Evolutionary conservation across 78 protist species (phyloP).

Genomic region (Mantamonas sphyraenae): DNA sequence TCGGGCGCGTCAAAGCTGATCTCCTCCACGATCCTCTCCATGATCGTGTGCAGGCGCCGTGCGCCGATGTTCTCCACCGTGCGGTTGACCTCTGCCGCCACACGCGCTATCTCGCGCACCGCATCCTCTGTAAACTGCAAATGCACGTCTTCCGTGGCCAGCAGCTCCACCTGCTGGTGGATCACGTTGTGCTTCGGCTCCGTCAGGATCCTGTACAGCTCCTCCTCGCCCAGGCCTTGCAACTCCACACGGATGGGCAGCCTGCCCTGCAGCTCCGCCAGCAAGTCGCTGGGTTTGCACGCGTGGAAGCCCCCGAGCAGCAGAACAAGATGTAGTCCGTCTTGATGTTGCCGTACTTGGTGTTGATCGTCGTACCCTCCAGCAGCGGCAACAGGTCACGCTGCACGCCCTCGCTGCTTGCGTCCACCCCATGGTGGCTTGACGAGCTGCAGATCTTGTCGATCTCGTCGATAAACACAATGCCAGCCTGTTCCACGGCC

Average conservation of each 20-base stretch:
- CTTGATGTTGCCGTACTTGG: slow-evolving; percentile 72
- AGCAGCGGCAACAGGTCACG: slow-evolving; percentile 84
- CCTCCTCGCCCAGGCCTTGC: slow-evolving; percentile 61
- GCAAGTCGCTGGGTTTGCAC: slow-evolving; percentile 46
- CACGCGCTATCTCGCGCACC: slow-evolving; percentile 47
- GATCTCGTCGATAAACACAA: slow-evolving; percentile 89
- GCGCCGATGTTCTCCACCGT: slow-evolving; percentile 83
- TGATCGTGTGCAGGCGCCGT: slow-evolving; percentile 67
- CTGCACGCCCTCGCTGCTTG: slow-evolving; percentile 87
- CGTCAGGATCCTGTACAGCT: slow-evolving; percentile 65
- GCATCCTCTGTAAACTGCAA: slow-evolving; percentile 69
- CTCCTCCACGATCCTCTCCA: slow-evolving; percentile 68
- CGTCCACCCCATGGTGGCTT: slow-evolving; percentile 31
- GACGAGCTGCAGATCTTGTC: slow-evolving; percentile 71
- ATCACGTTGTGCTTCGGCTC: slow-evolving; percentile 78
- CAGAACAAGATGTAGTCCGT: slow-evolving; percentile 84
- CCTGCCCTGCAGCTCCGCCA: slow-evolving; percentile 80
- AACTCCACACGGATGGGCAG: slow-evolving; percentile 84
- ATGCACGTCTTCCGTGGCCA: slow-evolving; percentile 38
- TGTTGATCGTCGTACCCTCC: slow-evolving; percentile 76
- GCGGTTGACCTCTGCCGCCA: slow-evolving; percentile 64
- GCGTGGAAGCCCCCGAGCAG: slow-evolving; percentile 68
- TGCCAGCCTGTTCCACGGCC: slow-evolving; percentile 78
- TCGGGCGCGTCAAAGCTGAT: slow-evolving; percentile 28
- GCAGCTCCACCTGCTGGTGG: slow-evolving; percentile 56